Conservation (phyloP, 768 basidiomycete genomes). For the Imleria badia region DNA sequence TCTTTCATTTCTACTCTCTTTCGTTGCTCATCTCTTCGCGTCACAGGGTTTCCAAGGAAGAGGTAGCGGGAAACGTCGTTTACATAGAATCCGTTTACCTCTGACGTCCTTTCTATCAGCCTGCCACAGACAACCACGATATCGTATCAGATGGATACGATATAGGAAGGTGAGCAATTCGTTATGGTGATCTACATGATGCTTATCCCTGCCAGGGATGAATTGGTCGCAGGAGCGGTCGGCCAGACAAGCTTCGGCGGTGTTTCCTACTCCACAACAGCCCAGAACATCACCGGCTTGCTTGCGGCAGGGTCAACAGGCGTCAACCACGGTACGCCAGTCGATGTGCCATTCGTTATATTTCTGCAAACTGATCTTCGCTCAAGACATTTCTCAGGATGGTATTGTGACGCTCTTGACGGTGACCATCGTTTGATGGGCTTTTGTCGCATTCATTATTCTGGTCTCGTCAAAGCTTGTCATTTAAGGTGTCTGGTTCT, state of each 20-base stretch:
- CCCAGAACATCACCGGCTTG: constrained; percentile 49
- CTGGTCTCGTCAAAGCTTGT: neutral
- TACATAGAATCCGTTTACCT: neutral
- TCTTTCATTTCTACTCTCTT: neutral
- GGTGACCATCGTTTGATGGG: constrained; percentile 40
- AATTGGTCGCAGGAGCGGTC: constrained; percentile 38
- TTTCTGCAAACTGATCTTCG: neutral
- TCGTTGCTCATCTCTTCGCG: too few species aligned
- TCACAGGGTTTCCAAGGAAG: constrained; percentile 46
- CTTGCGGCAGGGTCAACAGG: constrained; percentile 51
- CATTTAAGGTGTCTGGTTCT: neutral
- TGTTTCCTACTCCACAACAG: constrained; percentile 47
- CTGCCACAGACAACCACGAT: constrained; percentile 36
- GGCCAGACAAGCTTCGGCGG: constrained; percentile 42
- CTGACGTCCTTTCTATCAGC: constrained; percentile 13
- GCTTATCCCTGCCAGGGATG: constrained; percentile 28
- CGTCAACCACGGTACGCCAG: constrained; percentile 47
- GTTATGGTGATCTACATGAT: neutral
- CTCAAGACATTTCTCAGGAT: constrained; percentile 56
- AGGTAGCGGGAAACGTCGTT: constrained; percentile 21
- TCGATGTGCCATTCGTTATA: neutral
- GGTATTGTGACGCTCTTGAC: constrained; percentile 56
- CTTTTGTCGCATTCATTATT: neutral
- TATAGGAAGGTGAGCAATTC: constrained; percentile 37
- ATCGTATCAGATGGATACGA: constrained; percentile 50